phyloP scores from a whole-genome alignment of 805 yeast genomes.

The Scheffersomyces spartinae region DNA sequence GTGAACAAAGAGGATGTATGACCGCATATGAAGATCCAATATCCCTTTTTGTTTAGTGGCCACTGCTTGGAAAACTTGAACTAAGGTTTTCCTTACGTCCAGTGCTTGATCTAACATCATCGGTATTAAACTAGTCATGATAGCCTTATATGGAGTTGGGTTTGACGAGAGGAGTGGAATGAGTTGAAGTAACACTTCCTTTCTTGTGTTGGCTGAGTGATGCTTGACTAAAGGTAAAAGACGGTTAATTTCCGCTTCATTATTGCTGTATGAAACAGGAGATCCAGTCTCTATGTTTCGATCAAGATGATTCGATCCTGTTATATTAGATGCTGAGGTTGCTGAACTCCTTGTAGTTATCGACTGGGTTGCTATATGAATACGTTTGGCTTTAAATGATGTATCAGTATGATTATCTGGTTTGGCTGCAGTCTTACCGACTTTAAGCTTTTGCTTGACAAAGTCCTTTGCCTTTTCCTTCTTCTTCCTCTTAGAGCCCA shows the following conservation, averaged over 20 bases:
- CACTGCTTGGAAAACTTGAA: conserved; percentile 35
- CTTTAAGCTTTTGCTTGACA: conserved; percentile 66
- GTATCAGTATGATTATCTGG: conserved; percentile 77
- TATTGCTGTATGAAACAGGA: neutral
- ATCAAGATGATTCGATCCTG: conserved; percentile 3
- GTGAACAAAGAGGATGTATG: conserved; percentile 56
- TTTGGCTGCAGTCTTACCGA: conserved; percentile 70
- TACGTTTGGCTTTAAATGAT: conserved; percentile 62
- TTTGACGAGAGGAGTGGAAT: conserved; percentile 40
- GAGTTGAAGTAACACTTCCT: conserved; percentile 52
- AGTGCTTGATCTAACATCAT: conserved; percentile 55
- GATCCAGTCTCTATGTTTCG: conserved; percentile 4
- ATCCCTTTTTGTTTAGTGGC: conserved; percentile 41
- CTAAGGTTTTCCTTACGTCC: conserved; percentile 49
- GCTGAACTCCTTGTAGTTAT: conserved; percentile 12
- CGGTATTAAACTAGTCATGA: conserved; percentile 48
- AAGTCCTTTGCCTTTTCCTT: conserved; percentile 65
- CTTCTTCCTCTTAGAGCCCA: conserved; percentile 45
- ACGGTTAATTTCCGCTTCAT: conserved; percentile 40
- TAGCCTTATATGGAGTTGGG: conserved; percentile 42
- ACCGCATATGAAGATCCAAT: conserved; percentile 47
- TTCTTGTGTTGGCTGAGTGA: conserved; percentile 58
- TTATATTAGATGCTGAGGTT: conserved; percentile 6
- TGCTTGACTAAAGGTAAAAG: conserved; percentile 64
- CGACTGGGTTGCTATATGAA: conserved; percentile 36